These are phyloP conservation scores for Aureobasidium sp. DNA, from an alignment of 2,329 filamentous ascomycete genomes.

Conservation along the genomic window DNA sequence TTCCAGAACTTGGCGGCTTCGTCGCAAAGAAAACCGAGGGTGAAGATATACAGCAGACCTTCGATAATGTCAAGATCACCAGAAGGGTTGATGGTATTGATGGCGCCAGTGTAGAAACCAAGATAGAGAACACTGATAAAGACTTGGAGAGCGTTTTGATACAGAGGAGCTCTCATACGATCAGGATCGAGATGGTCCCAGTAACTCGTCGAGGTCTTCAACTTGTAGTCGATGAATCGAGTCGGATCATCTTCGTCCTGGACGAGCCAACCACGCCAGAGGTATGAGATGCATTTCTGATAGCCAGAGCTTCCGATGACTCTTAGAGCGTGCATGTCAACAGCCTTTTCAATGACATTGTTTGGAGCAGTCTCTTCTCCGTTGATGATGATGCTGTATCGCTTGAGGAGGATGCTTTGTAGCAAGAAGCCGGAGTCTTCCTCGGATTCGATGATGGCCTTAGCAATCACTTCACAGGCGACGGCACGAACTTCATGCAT, in stretches of 20 bases:
- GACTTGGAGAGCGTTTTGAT: conserved; percentile 87
- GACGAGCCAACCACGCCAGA: conserved; percentile 95
- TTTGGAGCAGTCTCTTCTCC: conserved; percentile 64
- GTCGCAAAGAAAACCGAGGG: conserved; percentile 81
- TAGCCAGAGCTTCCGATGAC: conserved; percentile 92
- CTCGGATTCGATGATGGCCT: conserved; percentile 76
- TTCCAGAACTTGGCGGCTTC: conserved; percentile 89
- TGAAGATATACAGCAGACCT: conserved; percentile 81
- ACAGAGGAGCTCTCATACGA: conserved; percentile 83
- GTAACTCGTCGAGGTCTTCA: conserved; percentile 72
- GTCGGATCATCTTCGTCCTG: conserved; percentile 87
- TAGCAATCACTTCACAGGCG: conserved; percentile 89
- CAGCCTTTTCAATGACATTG: conserved; percentile 88
- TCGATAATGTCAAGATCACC: conserved; percentile 83
- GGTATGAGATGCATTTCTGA: conserved; percentile 86
- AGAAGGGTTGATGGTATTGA: conserved; percentile 84
- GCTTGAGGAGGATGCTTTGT: conserved; percentile 73
- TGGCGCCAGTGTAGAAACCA: conserved; percentile 76
- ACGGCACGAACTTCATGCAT: conserved; percentile 70
- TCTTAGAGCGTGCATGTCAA: conserved; percentile 81
- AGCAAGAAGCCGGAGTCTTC: conserved; percentile 73
- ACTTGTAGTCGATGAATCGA: conserved; percentile 81
- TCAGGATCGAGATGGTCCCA: conserved; percentile 84
- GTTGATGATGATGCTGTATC: conserved; percentile 75
- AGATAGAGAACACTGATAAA: conserved; percentile 78